These are phyloP conservation scores for Fomitopsis serialis DNA, from an alignment of 768 basidiomycete species.

Conservation along the genomic window DNA sequence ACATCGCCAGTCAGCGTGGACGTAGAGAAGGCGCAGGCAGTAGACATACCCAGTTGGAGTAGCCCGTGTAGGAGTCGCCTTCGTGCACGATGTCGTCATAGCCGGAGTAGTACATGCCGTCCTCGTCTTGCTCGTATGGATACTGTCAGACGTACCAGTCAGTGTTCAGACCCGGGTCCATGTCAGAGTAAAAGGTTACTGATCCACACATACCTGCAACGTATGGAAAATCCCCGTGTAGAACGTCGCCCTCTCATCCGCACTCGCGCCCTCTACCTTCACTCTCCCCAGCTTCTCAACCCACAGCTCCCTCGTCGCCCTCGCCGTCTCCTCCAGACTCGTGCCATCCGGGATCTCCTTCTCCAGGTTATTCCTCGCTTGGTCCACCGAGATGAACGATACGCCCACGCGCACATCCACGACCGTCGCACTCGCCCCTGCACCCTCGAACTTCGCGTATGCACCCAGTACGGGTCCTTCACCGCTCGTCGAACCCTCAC, in stretches of 20 bases:
- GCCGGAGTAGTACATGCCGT: slow-evolving; percentile 67
- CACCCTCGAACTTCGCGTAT: slow-evolving; percentile 38
- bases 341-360: slow-evolving; percentile 35
- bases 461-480: slow-evolving; percentile 45
- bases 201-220: slow-evolving; percentile 41
- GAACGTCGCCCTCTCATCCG: slow-evolving; percentile 29
- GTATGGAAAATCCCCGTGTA: slow-evolving; percentile 64
- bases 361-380: slow-evolving; percentile 38
- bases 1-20: not conserved
- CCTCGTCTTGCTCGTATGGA: slow-evolving; percentile 71
- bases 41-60: slow-evolving; percentile 65
- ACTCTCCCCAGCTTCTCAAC: slow-evolving; percentile 36
- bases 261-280: slow-evolving; percentile 27
- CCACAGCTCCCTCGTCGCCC: slow-evolving; percentile 30
- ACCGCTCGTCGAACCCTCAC: slow-evolving; percentile 23
- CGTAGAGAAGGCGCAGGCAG: not conserved
- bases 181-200: too few species aligned
- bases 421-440: slow-evolving; percentile 16
- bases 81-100: slow-evolving; percentile 63
- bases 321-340: slow-evolving; percentile 32
- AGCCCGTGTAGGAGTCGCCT: slow-evolving; percentile 72
- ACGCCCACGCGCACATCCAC: slow-evolving; percentile 61
- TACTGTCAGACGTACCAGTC: slow-evolving; percentile 39
- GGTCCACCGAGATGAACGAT: slow-evolving; percentile 69
- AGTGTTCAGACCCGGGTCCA: too few species aligned